These are phyloP conservation scores for Saccharomycopsis amapae DNA, from an alignment of 805 yeast species.

Conservation along the genomic window DNA sequence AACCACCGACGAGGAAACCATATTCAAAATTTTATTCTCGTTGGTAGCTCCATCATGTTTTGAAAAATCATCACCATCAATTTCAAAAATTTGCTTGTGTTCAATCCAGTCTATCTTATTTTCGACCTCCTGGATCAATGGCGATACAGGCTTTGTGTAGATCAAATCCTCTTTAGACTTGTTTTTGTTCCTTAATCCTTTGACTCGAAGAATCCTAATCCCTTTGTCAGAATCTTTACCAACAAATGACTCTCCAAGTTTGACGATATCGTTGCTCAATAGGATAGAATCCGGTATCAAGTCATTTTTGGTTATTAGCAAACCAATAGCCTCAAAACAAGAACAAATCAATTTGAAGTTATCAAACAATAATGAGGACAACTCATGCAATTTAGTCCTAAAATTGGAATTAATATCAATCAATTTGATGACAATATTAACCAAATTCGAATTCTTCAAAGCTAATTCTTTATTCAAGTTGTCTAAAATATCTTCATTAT, in stretches of 20 bases:
- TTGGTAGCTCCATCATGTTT: background rate
- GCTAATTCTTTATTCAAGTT: slow-evolving; percentile 36
- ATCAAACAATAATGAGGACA: slow-evolving; percentile 35
- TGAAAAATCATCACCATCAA: background rate
- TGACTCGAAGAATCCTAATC: slow-evolving; percentile 62
- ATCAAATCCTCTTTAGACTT: slow-evolving; percentile 31
- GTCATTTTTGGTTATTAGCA: slow-evolving; percentile 47
- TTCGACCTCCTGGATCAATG: slow-evolving; percentile 31
- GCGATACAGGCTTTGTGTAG: slow-evolving; percentile 32
- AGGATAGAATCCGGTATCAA: slow-evolving; percentile 14
- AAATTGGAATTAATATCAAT: slow-evolving; percentile 29
- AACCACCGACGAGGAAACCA: background rate
- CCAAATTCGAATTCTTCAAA: slow-evolving; percentile 23
- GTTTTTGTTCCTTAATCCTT: slow-evolving; percentile 56
- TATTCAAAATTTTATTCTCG: too few species aligned
- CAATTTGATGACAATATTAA: slow-evolving; percentile 27
- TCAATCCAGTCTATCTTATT: slow-evolving; percentile 43
- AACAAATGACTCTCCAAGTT: slow-evolving; percentile 15
- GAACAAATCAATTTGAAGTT: slow-evolving; percentile 45
- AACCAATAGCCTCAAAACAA: slow-evolving; percentile 68
- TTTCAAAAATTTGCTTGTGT: slow-evolving; percentile 3
- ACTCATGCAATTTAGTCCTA: slow-evolving; percentile 34
- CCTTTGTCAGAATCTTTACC: slow-evolving; percentile 28
- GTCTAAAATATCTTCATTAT: slow-evolving; percentile 35
- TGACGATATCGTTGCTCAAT: slow-evolving; percentile 15